Evolutionary conservation across 805 yeast species (phyloP), one percentile per base, ranked within the genome.

Genomic region (Allodekkera sacchari): DNA sequence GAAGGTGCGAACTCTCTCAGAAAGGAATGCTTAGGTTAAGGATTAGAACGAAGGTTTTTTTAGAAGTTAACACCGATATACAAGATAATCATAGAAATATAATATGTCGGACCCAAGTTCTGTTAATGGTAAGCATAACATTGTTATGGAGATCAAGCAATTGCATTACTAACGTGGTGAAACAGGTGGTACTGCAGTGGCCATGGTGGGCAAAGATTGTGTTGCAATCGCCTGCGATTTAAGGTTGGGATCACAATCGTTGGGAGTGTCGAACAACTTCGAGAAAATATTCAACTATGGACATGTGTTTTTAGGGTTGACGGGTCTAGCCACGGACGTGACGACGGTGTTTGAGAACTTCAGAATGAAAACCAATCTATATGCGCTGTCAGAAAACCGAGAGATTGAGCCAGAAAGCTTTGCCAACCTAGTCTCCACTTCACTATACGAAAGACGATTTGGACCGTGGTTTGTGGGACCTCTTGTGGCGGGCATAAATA

Each of bases 391-490:
- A 47, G 98, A 92, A 56, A 96, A 88, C 55, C 74, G 96, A 47
- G 64, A 72, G 22, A 84, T 92, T 47, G 96, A 92, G 58, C 99
- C 99, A 7, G 78, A 79, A 47, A 81, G 92, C 1, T 82, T 92
- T 58, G 95, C 97, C 30, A 84, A 89, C 55, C 71, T 92, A 45
- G 94, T 92, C 10, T 82, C 95, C 17, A 73, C 94, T 12, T 76
- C 96, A 16, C 69, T 92, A 41, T 92, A 89, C 57, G 94, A 85
- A 57, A 80, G 74, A 52, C 73, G 99, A 62, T 81, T 82, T 54
- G 97, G 97, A 3, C 98, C 98, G 8, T 92, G 85, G 67, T 92
- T 92, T 51, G 84, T 87, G 19, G 95, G 96, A 2, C 98, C 99
- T 6, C 72, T 92, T 26, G 96, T 92, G 27, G 97, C 96, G 6